These are phyloP conservation scores for Fusarium heterosporum DNA, from an alignment of 2,329 filamentous ascomycete species.

Conservation along the genomic window DNA sequence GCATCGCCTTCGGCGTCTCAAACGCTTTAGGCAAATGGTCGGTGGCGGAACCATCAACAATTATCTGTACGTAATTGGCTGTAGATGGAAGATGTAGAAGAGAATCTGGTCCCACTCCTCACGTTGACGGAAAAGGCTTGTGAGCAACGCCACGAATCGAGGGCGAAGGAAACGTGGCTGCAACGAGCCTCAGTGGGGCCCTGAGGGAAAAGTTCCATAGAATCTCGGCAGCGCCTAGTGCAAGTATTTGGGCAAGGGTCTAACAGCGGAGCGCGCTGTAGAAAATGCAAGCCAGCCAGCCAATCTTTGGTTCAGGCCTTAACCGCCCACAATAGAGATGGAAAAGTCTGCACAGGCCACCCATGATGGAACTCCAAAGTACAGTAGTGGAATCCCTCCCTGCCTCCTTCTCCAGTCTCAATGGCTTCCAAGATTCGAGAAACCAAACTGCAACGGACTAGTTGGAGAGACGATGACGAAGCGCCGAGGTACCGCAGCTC, in stretches of 20 bases:
- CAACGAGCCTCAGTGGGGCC: constrained; percentile 22
- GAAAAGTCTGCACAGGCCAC: constrained; percentile 29
- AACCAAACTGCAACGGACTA: constrained; percentile 6
- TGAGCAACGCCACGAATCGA: constrained; percentile 34
- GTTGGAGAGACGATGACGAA: constrained; percentile 22
- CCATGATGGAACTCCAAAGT: constrained; percentile 13
- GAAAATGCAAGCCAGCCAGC: constrained; percentile 8
- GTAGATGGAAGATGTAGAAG: constrained; percentile 9
- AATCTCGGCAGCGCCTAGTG: constrained; percentile 33
- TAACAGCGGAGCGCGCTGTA: constrained; percentile 38
- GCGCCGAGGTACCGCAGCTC: constrained; percentile 21
- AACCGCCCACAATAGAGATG: constrained; percentile 19
- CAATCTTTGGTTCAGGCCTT: constrained; percentile 15
- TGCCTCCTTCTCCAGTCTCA: constrained; percentile 12
- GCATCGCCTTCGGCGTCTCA: neutral
- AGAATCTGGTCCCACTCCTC: constrained; percentile 12
- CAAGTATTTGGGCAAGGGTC: constrained; percentile 17
- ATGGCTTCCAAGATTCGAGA: constrained; percentile 38
- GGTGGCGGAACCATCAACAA: constrained; percentile 21
- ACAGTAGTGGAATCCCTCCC: constrained; percentile 19
- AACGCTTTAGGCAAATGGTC: constrained; percentile 19
- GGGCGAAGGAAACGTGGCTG: constrained; percentile 43
- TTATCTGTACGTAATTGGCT: constrained; percentile 10
- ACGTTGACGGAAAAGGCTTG: constrained; percentile 18
- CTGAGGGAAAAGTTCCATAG: constrained; percentile 2